Evolutionary conservation across 192 early-diverging fungal species (phyloP), one percentile per base, ranked within the genome.

Genomic region (Backusella sp.): DNA sequence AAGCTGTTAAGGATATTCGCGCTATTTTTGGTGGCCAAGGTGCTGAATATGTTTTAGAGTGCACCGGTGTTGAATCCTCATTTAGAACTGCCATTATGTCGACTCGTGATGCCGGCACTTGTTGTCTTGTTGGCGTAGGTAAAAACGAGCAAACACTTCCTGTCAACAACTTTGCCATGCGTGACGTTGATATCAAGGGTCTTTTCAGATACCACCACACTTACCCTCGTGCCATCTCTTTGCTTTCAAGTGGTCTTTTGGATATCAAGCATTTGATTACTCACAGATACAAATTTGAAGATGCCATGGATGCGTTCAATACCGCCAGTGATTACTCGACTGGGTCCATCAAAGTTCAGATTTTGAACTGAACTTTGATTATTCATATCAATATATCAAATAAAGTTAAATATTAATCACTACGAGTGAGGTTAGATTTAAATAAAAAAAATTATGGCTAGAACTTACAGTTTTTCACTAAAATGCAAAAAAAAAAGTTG

Each of bases 271-370:
- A 77, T 62, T 39, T 82, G 23, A 68, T 82, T 14, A 78, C 80
- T 32, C 80, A 82, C 68, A 67, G 74, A 42, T 82, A 72, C 36
- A 59, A 82, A 6, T 82, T 82, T 35, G 52, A 82, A 42, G 73
- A 82, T n/a, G 73, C 80, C 8, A 11, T 82, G 8, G 35, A 82
- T 30, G 80, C 80, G n/a, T 82, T 82, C 56, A 73, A 82, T 49
- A 73, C 70, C 7, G 77, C 71, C 19, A 53, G 59, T 28, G 76
- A 77, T 19, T 67, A 72, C 62, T 72, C 70, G 35, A 52, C 62
- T 8, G 71, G 71, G 1, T 66, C 71, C n/a, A 73, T 77, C 30
- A 77, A 77, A 28, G 76, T 77, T 19, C 76, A 77, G 39, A 77
- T 77, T 30, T 37, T 73, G 70, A 77, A 77, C 34, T 77, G 73